Conservation (phyloP, 2,329 filamentous ascomycete species). For the Beauveria brongniartii region DNA sequence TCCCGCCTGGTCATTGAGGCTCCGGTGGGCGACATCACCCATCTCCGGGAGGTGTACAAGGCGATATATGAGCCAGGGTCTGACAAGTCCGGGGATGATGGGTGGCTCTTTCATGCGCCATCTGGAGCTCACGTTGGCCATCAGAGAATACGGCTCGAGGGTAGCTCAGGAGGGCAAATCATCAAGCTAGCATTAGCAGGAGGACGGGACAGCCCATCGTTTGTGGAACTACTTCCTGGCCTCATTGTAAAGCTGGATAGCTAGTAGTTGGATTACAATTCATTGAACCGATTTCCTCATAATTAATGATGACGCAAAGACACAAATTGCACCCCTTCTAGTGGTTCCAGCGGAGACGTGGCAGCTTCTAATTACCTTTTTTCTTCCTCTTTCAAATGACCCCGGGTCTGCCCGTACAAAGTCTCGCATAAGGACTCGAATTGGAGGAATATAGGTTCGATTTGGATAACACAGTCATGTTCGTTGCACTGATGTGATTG, state of each 20-base stretch:
- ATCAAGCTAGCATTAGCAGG: slow-evolving; percentile 14
- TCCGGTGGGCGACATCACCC: slow-evolving; percentile 14
- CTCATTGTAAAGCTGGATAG: slow-evolving; percentile 15
- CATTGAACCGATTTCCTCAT: too few relatives aligned
- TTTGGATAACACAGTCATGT: too few relatives aligned
- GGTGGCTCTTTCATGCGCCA: slow-evolving; percentile 14
- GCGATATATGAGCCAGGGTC: slow-evolving; percentile 18
- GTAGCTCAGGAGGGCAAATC: neutral
- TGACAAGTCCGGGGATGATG: neutral
- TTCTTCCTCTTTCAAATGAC: too few relatives aligned
- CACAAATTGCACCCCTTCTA: too few relatives aligned
- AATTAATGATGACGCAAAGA: too few relatives aligned
- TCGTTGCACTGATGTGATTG: neutral
- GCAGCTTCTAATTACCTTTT: too few relatives aligned
- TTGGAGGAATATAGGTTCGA: too few relatives aligned
- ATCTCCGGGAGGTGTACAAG: slow-evolving; percentile 19
- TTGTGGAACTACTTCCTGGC: slow-evolving; percentile 15
- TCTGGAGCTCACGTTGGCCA: slow-evolving; percentile 2
- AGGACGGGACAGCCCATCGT: slow-evolving; percentile 11
- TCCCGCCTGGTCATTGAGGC: slow-evolving; percentile 33
- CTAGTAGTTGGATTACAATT: neutral
- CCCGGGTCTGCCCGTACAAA: too few relatives aligned
- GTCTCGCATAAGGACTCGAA: too few relatives aligned
- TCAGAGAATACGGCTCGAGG: slow-evolving; percentile 6
- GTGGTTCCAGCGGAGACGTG: too few relatives aligned